Conservation (phyloP, 345 rosid species). For the Rubroshorea leprosula region DNA sequence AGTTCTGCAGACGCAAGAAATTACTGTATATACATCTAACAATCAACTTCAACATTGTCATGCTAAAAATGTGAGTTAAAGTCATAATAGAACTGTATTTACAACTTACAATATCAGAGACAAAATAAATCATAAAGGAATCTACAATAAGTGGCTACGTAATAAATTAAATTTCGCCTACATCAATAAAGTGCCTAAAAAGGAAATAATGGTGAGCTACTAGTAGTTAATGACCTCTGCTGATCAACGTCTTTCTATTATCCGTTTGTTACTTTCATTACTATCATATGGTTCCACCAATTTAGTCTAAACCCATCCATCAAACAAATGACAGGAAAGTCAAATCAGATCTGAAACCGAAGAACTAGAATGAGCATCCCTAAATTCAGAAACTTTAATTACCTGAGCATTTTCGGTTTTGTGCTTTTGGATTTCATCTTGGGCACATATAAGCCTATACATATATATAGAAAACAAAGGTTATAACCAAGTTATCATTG, state of each 20-base stretch:
- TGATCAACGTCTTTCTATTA: not conserved
- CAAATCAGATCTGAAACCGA: not conserved
- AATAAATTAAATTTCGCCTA: not conserved
- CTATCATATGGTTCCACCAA: not conserved
- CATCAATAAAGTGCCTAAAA: not conserved
- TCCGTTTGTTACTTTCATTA: not conserved
- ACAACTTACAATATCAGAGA: not conserved
- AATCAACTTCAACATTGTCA: no score
- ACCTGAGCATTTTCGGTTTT: conserved; percentile 72
- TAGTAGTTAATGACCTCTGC: not conserved
- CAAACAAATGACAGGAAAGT: not conserved
- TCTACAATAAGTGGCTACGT: not conserved
- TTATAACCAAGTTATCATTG: not conserved
- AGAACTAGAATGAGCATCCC: not conserved
- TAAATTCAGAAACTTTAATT: not conserved
- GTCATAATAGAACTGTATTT: no score
- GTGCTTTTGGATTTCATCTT: conserved; percentile 78
- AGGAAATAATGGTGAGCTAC: not conserved
- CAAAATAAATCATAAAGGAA: not conserved
- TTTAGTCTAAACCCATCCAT: not conserved
- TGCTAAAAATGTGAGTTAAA: no score
- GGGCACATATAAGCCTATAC: conserved; percentile 74
- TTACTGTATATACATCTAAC: no score
- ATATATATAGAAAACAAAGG: conserved; percentile 13
- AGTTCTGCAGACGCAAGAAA: no score